Percentiles rank a stretch among this genome's conserved stretches.
Evolutionary conservation across 2,329 filamentous ascomycete genomes (phyloP).

Genomic region (Drechslera avenae): DNA sequence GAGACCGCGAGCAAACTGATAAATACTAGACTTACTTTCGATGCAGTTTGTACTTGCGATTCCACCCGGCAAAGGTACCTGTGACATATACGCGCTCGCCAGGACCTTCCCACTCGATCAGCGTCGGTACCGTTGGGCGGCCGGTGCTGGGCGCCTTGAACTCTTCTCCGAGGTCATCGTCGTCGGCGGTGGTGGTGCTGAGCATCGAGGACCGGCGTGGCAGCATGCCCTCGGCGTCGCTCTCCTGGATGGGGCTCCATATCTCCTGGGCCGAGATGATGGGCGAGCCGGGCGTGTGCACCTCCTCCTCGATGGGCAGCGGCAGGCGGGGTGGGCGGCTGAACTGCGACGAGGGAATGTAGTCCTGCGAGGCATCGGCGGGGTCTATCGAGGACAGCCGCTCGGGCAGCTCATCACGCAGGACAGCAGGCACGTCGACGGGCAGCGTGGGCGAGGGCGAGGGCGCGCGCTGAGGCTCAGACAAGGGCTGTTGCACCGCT

Average conservation of each 20-base stretch:
- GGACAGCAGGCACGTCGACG: constrained; percentile 45
- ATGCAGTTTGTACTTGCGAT: constrained; percentile 87
- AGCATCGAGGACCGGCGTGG: constrained; percentile 62
- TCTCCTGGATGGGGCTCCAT: constrained; percentile 53
- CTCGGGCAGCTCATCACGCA: constrained; percentile 25
- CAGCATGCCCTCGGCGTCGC: constrained; percentile 56
- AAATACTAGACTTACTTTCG: constrained; percentile 78
- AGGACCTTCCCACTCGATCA: constrained; percentile 81
- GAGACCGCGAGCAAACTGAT: constrained; percentile 34
- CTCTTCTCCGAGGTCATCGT: constrained; percentile 67
- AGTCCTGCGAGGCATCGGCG: constrained; percentile 41
- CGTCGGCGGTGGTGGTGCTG: constrained; percentile 68
- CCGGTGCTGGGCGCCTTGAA: constrained; percentile 66
- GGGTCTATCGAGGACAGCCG: constrained; percentile 34
- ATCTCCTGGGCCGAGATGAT: constrained; percentile 75
- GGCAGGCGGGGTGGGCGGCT: constrained; percentile 84
- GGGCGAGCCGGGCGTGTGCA: constrained; percentile 86
- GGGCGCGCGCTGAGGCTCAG: constrained; percentile 3
- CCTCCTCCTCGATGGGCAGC: constrained; percentile 90
- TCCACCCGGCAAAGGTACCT: constrained; percentile 96
- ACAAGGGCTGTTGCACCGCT: constrained; percentile 1
- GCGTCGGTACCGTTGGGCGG: constrained; percentile 79
- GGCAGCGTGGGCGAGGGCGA: constrained; percentile 45
- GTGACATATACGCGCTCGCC: constrained; percentile 95
- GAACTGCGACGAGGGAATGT: constrained; percentile 53